Percentiles rank a stretch among this genome's conserved stretches.
phyloP scores from a whole-genome alignment of 176 grass and related monocot genomes.

The Urochloa ruziziensis region DNA sequence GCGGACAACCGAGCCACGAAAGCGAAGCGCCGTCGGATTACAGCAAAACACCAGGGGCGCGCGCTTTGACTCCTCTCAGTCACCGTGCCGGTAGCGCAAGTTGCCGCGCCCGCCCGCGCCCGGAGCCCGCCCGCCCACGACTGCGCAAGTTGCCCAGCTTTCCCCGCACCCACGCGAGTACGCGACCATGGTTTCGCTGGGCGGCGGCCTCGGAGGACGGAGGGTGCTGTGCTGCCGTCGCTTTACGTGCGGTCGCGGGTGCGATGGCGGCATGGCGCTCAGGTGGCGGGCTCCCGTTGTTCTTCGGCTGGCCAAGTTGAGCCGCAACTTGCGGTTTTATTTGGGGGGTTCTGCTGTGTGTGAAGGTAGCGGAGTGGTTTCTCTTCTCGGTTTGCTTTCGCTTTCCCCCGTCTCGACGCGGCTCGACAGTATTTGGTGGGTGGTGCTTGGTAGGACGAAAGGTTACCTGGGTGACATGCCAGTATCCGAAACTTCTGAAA shows the following conservation, averaged over 20 bases:
- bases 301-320: constrained; percentile 8
- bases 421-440: not conserved
- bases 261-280: not conserved
- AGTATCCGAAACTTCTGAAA: constrained; percentile 1
- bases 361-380: not conserved
- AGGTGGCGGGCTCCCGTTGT: constrained; percentile 24
- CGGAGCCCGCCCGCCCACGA: too few relatives aligned
- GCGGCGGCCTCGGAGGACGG: not conserved
- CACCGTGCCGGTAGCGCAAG: not conserved
- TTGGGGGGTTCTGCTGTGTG: too few relatives aligned
- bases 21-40: constrained; percentile 28
- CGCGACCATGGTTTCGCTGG: constrained; percentile 24
- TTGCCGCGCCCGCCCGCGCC: not conserved
- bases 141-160: not conserved
- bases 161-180: too few relatives aligned
- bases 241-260: constrained; percentile 17
- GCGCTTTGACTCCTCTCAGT: not conserved
- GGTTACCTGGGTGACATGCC: not conserved
- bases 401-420: not conserved
- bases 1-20: not conserved
- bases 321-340: constrained; percentile 5
- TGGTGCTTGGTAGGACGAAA: constrained; percentile 7
- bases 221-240: constrained; percentile 18
- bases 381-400: constrained; percentile 8
- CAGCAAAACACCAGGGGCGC: constrained; percentile 26